phyloP scores from a whole-genome alignment of 352 stramenopile species.

The Thalassiosira livingstoniorum region DNA sequence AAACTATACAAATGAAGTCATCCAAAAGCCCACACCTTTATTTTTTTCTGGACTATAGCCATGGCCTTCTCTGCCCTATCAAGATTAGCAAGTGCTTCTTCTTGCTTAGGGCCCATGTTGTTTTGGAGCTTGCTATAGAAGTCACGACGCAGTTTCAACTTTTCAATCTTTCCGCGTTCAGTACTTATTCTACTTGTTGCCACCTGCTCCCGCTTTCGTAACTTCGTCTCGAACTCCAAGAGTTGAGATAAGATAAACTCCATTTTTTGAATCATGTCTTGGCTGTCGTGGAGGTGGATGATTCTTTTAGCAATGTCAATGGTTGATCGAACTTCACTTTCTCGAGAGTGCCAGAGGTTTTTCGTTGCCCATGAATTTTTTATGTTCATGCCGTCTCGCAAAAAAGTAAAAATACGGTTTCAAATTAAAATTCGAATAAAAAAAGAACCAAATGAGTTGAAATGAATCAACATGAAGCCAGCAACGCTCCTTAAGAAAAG shows the following conservation, averaged over 20 bases:
- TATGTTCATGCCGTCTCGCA: no score
- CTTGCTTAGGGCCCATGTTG: slow-evolving; percentile 35
- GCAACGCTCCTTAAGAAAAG: slow-evolving; percentile 59
- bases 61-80: slow-evolving; percentile 28
- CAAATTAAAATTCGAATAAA: no score
- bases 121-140: slow-evolving; percentile 40
- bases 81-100: slow-evolving; percentile 40
- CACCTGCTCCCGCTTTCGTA: slow-evolving; percentile 33
- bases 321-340: no score
- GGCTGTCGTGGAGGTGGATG: no score
- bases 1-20: no score
- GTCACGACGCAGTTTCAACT: slow-evolving; percentile 23
- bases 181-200: slow-evolving; percentile 40
- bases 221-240: slow-evolving; percentile 22
- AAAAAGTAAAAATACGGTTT: no score
- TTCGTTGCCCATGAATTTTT: no score
- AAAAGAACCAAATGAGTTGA: neutral
- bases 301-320: no score
- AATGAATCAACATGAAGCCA: slow-evolving; percentile 2
- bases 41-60: slow-evolving; percentile 28
- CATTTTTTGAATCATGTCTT: slow-evolving; percentile 40
- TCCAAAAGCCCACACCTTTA: no score
- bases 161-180: slow-evolving; percentile 21
- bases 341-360: no score
- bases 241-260: slow-evolving; percentile 27